Percentiles rank a stretch among this genome's conserved stretches.
Conservation (phyloP, 139 green algal species). For the Picochlorum sp. region DNA sequence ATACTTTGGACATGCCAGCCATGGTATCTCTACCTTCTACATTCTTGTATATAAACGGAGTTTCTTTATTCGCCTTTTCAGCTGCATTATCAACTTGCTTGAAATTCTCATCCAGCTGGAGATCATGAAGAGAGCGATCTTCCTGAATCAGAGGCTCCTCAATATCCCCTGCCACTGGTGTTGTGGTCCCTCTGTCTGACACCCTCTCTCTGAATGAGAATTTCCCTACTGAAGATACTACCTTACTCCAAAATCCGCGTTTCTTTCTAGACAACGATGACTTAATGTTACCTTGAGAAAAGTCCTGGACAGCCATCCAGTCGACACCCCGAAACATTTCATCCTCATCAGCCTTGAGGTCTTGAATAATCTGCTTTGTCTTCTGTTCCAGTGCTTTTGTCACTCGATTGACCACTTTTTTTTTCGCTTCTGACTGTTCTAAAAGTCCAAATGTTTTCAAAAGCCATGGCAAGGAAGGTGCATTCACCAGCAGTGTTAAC, state of each 20-base stretch:
- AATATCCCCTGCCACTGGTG: too few species aligned
- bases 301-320: neutral
- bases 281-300: neutral
- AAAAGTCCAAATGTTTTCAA: neutral
- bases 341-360: neutral
- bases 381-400: neutral
- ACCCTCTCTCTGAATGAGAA: too few species aligned
- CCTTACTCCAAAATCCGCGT: neutral
- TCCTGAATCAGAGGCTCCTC: too few species aligned
- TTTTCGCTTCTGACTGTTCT: neutral
- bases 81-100: too few species aligned
- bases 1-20: too few species aligned
- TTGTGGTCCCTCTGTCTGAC: too few species aligned
- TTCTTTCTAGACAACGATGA: neutral
- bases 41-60: too few species aligned
- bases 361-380: neutral
- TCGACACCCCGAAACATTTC: neutral
- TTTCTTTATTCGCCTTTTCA: too few species aligned
- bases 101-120: too few species aligned
- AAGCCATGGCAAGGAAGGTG: constrained; percentile 26
- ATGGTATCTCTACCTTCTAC: too few species aligned
- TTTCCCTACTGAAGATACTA: neutral
- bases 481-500: constrained; percentile 76
- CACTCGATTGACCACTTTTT: neutral
- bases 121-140: too few species aligned